Evolutionary conservation across 257 asterid genomes (phyloP).

Genomic region (Solanum appendiculatum): DNA sequence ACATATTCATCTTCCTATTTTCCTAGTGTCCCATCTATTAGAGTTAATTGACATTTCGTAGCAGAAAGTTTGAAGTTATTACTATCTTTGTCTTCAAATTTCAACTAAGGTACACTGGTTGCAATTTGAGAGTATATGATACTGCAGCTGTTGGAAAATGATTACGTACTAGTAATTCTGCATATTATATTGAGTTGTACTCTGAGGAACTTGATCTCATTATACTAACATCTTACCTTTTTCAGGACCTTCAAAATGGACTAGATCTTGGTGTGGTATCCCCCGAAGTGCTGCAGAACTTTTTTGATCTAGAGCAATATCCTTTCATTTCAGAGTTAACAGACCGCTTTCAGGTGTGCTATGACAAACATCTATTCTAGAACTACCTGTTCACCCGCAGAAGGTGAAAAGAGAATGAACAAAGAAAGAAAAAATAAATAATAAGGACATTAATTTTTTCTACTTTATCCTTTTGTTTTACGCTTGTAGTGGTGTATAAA

Average conservation of each 20-base stretch:
- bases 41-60: not conserved
- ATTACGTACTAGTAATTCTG: not conserved
- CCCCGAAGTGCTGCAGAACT: slow-evolving; percentile 89
- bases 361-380: not conserved
- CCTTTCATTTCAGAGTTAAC: slow-evolving; percentile 65
- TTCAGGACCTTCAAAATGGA: slow-evolving; percentile 89
- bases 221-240: not conserved
- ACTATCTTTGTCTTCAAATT: not conserved
- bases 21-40: not conserved
- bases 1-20: not conserved
- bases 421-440: not conserved
- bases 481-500: not conserved
- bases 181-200: not conserved
- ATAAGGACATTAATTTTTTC: not conserved
- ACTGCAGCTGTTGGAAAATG: not conserved
- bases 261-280: slow-evolving; percentile 93
- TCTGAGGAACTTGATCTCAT: not conserved
- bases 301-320: slow-evolving; percentile 80
- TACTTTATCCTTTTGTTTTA: not conserved
- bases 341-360: slow-evolving; percentile 65
- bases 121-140: not conserved
- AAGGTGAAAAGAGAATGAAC: not conserved
- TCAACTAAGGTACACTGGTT: not conserved
- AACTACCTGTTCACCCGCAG: not conserved
- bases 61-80: not conserved